A percentile compares a stretch with the other conserved stretches of the same genome.
These are phyloP conservation scores for Lentinula boryana DNA, from an alignment of 768 basidiomycete species.

Conservation along the genomic window DNA sequence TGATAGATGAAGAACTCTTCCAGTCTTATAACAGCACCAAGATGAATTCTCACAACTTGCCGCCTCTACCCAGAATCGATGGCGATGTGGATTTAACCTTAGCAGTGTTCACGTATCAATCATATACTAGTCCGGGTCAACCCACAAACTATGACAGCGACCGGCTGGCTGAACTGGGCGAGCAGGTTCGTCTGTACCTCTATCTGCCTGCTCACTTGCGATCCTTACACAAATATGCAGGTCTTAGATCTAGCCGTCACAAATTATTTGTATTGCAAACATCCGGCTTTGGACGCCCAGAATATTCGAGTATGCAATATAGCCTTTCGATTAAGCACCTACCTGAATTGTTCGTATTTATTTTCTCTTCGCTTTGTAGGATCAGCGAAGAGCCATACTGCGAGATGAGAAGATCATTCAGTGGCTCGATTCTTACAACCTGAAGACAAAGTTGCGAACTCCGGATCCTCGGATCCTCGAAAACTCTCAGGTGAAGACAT, in stretches of 20 bases:
- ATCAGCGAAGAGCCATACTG: background rate
- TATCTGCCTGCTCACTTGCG: background rate
- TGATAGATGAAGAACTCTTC: background rate
- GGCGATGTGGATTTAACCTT: conserved; percentile 49
- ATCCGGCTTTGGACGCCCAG: background rate
- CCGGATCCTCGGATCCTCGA: background rate
- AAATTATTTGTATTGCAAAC: background rate
- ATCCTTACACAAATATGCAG: background rate
- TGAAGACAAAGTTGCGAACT: background rate
- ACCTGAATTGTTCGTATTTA: background rate
- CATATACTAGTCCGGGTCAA: conserved; percentile 23
- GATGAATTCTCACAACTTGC: conserved; percentile 19
- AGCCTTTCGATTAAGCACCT: too few relatives aligned
- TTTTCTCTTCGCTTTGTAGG: background rate
- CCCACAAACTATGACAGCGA: conserved; percentile 47
- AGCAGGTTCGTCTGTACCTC: conserved; percentile 23
- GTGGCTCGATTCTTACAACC: background rate
- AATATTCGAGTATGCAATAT: background rate
- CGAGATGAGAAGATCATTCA: background rate
- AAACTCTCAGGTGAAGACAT: background rate
- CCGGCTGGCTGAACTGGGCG: conserved; percentile 55
- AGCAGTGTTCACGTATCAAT: conserved; percentile 50
- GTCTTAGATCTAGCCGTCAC: background rate
- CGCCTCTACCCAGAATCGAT: conserved; percentile 49
- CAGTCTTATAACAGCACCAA: background rate